phyloP scores from a whole-genome alignment of 164 flowering plant species.

The Stephania cephalantha region DNA sequence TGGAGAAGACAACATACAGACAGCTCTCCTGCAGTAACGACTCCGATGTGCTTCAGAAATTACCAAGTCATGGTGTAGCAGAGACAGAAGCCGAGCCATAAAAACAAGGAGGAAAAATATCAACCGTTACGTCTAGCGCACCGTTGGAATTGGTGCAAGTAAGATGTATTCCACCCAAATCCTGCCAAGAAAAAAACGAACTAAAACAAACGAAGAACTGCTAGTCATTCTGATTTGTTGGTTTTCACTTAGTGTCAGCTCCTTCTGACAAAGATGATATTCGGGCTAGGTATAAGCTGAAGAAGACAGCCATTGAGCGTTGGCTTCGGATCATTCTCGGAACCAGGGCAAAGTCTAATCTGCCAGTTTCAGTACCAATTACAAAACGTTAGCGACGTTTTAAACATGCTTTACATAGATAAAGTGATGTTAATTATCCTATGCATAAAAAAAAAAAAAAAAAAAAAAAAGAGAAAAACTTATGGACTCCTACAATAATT shows the following conservation, averaged over 20 bases:
- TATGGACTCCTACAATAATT: no score
- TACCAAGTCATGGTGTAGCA: not conserved
- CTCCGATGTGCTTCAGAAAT: conserved; percentile 11
- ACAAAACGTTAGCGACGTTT: not conserved
- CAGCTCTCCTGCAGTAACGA: conserved; percentile 20
- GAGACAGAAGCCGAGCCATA: conserved; percentile 13
- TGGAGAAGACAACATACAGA: not conserved
- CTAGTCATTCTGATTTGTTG: not conserved
- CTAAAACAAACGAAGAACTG: not conserved
- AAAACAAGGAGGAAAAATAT: conserved; percentile 24
- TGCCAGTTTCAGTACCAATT: conserved; percentile 18
- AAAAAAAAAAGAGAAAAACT: no score
- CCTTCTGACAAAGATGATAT: conserved; percentile 39
- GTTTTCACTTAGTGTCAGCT: conserved; percentile 12
- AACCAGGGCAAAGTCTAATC: conserved; percentile 40
- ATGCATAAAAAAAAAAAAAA: no score
- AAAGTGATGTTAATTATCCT: no score
- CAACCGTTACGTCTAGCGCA: not conserved
- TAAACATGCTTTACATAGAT: no score
- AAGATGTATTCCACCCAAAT: not conserved
- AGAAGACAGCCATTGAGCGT: conserved; percentile 23
- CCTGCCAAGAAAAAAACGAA: not conserved
- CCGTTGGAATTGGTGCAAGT: not conserved
- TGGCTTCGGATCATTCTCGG: conserved; percentile 29
- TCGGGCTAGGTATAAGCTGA: conserved; percentile 40